Base-by-base conservation (phyloP, 179 eudicot genomes). In the Actinidia arguta region DNA sequence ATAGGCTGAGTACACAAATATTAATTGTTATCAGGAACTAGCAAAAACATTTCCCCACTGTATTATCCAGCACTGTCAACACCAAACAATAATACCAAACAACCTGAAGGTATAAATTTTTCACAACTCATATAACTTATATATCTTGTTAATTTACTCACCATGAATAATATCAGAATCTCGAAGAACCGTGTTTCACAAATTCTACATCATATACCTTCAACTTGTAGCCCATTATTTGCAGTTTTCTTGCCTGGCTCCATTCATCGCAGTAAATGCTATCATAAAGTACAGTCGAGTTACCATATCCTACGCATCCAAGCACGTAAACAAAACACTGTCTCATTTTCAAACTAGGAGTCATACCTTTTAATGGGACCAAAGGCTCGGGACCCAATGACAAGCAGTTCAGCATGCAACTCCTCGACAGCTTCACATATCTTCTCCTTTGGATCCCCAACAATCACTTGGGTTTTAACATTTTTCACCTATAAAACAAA, bases 401-500 rank as follows among this genome's bases (percentile, higher is more conserved):
- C 94, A 72, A 94, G 94, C 84, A 94, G 78, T 78, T 94, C 97
- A 82, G 97, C 98, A 78, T 90, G 92, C 83, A 91, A 58, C 24
- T 91, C 90, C 67, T 91, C 94, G 68, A 91, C 93, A 82, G 76
- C 87, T 87, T 93, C 95, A 85, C 97, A 93, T 47, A 94, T 90
- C 84, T 94, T 93, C 72, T 93, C 93, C 90, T 92, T 94, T 14
- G 97, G 92, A 82, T 94, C 93, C 71, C 98, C 97, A 85, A 92
- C 52, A 36, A 93, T 87, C 63, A 89, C 87, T 68, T 82, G 87
- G 27, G 92, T 92, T 85, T 92, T 89, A 47, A 85, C 86, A 27
- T 81, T 84, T 18, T 77, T 84, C 73, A 79, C 90, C 98, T 94
- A 27, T 42, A 72, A 12, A 63, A 55, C 20, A 42, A 62, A 46